Conservation (phyloP, 306 rosid genomes). For the Phaseolus lunatus region DNA sequence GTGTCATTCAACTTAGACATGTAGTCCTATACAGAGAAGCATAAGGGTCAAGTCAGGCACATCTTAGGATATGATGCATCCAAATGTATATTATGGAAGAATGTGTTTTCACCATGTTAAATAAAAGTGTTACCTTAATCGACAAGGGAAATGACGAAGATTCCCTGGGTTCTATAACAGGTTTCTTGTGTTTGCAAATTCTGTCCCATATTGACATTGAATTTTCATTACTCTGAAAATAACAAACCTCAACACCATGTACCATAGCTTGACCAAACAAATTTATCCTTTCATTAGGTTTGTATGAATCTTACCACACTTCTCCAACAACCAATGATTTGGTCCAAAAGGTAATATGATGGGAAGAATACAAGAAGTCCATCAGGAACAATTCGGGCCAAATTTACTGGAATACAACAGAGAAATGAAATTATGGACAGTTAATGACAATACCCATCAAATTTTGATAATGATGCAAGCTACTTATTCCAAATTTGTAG, state of each 20-base stretch:
- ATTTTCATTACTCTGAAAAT: slow-evolving; percentile 64
- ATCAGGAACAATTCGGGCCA: slow-evolving; percentile 93
- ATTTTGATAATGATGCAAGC: neutral
- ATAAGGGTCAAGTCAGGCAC: slow-evolving; percentile 1
- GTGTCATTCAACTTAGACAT: slow-evolving; percentile 79
- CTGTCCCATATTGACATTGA: slow-evolving; percentile 95
- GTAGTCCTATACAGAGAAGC: slow-evolving; percentile 72
- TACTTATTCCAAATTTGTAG: slow-evolving; percentile 18
- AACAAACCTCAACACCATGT: slow-evolving; percentile 29
- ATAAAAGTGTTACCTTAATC: slow-evolving; percentile 70
- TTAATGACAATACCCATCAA: slow-evolving; percentile 23
- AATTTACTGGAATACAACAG: slow-evolving; percentile 76
- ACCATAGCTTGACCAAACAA: slow-evolving; percentile 36
- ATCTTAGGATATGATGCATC: slow-evolving; percentile 36
- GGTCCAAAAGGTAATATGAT: slow-evolving; percentile 91
- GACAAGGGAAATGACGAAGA: slow-evolving; percentile 78
- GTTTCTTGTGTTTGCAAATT: slow-evolving; percentile 87
- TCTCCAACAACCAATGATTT: slow-evolving; percentile 87
- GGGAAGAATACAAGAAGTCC: slow-evolving; percentile 97
- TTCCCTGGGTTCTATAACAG: slow-evolving; percentile 94
- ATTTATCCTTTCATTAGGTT: slow-evolving; percentile 40
- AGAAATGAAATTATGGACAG: slow-evolving; percentile 26
- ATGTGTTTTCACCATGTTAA: slow-evolving; percentile 28
- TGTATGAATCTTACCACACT: slow-evolving; percentile 58
- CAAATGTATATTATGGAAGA: slow-evolving; percentile 36